A percentile compares a stretch with the other conserved stretches of the same genome.
Evolutionary conservation across 73 alveolate genomes (phyloP).

Genomic region (Paramecium caudatum): DNA sequence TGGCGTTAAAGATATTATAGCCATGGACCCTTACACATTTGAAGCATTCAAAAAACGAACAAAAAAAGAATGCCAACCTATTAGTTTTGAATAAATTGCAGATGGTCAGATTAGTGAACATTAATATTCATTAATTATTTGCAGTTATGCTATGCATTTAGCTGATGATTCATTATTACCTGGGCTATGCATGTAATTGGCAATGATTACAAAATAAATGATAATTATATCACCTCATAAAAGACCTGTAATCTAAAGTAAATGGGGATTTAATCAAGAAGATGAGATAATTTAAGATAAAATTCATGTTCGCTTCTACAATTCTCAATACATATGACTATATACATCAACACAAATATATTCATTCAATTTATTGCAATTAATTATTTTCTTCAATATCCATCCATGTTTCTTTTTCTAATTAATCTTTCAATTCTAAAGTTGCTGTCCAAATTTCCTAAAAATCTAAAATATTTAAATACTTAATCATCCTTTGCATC

Average conservation of each 20-base stretch:
- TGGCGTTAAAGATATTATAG: not conserved
- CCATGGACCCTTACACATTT: not conserved
- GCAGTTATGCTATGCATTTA: not conserved
- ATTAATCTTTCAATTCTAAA: constrained; percentile 11
- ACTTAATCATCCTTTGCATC: constrained; percentile 49
- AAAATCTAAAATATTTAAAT: not conserved
- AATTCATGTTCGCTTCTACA: not conserved
- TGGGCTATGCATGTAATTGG: not conserved
- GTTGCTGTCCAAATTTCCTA: constrained; percentile 62
- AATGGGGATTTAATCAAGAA: not conserved
- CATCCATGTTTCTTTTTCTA: constrained; percentile 56
- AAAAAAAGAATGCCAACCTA: not conserved
- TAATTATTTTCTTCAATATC: not conserved
- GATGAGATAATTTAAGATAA: not conserved
- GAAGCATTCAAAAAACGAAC: not conserved
- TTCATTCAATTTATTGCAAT: not conserved
- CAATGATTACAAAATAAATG: not conserved
- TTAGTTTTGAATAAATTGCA: not conserved
- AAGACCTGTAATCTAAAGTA: not conserved
- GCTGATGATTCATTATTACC: not conserved
- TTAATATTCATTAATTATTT: not conserved
- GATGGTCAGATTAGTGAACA: not conserved
- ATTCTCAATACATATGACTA: not conserved
- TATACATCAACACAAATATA: not conserved
- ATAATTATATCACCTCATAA: not conserved